Evolutionary conservation across 2,329 filamentous ascomycete genomes (phyloP), one percentile per base, ranked within the genome.

Genomic region (Lasiodiplodia theobromae): DNA sequence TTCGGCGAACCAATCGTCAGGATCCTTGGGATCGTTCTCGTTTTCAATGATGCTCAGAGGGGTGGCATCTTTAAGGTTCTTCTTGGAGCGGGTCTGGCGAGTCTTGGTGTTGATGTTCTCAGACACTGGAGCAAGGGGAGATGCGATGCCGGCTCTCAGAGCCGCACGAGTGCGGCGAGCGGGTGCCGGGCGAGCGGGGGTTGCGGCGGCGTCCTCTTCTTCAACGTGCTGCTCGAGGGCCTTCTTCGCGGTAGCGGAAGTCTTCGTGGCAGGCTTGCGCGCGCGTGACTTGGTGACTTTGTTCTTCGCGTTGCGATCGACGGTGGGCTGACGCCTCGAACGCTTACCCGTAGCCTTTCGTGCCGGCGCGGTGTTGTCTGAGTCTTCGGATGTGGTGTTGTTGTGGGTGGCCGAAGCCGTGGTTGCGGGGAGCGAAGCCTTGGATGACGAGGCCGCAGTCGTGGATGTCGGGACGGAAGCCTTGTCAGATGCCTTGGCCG

Each of bases 221-320:
- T 62, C 56, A 16, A 38, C n/a, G 21, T 63, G 34, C 21, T 58
- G n/a, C 44, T 67, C 23, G 14, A 49, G 31, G 6, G 54, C 65
- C 28, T 49, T 63, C 66, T 62, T 54, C 21, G 16, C 44, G 7
- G 56, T 14, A n/a, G 56, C 28, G 10, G 49, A n/a, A 21, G 28
- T 14, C 31, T 67, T 67, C 12, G 40, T 38, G 44, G 40, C 16
- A n/a, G 51, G 14, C 38, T 66, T 66, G 31, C 60, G 60, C 2
- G 60, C 18, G 21, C 54, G 53, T 10, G 65, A 18, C 40, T 67
- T 67, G 21, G 65, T 67, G 38, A 67, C 65, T 31, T 58, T 66
- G 52, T 44, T 64, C 47, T 52, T 52, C n/a, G 58, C 34, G 56
- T 60, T 63, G 14, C 58, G 40, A 37, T 63, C 58, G 3, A 63